Percentiles rank a stretch among this genome's conserved stretches.
phyloP scores from a whole-genome alignment of 345 rosid species.

The Kernera saxatilis region DNA sequence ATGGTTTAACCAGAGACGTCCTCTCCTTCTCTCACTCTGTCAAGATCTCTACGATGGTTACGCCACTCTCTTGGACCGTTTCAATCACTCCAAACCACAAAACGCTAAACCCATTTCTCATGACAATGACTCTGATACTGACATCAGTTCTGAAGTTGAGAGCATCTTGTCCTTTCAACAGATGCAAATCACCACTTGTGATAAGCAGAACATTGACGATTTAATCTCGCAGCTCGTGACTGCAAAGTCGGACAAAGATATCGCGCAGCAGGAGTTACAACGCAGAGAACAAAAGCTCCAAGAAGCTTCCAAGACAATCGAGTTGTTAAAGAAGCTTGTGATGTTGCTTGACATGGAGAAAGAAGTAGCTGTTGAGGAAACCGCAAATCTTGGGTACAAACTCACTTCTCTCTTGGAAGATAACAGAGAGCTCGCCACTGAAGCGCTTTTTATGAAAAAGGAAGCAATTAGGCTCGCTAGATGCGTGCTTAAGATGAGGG shows the following conservation, averaged over 20 bases:
- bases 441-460: constrained; percentile 43
- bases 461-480: constrained; percentile 53
- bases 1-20: constrained; percentile 50
- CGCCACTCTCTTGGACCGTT: constrained; percentile 33
- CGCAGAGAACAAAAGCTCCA: constrained; percentile 24
- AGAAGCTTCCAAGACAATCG: constrained; percentile 46
- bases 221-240: constrained; percentile 39
- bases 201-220: background rate
- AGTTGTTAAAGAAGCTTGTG: constrained; percentile 51
- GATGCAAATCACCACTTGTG: background rate
- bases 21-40: constrained; percentile 51
- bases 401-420: constrained; percentile 43
- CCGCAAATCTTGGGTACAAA: constrained; percentile 39
- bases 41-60: constrained; percentile 55
- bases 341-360: constrained; percentile 67
- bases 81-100: constrained; percentile 6
- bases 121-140: background rate
- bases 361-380: constrained; percentile 47
- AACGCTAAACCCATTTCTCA: constrained; percentile 1
- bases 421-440: constrained; percentile 41
- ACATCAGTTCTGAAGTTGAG: constrained; percentile 1
- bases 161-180: constrained; percentile 16
- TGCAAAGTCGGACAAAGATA: constrained; percentile 44
- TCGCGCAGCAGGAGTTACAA: constrained; percentile 25
- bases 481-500: constrained; percentile 51